Evolutionary conservation across 2,329 filamentous ascomycete species (phyloP), one percentile per base, ranked within the genome.

Genomic region (Paecilomyces formosus): DNA sequence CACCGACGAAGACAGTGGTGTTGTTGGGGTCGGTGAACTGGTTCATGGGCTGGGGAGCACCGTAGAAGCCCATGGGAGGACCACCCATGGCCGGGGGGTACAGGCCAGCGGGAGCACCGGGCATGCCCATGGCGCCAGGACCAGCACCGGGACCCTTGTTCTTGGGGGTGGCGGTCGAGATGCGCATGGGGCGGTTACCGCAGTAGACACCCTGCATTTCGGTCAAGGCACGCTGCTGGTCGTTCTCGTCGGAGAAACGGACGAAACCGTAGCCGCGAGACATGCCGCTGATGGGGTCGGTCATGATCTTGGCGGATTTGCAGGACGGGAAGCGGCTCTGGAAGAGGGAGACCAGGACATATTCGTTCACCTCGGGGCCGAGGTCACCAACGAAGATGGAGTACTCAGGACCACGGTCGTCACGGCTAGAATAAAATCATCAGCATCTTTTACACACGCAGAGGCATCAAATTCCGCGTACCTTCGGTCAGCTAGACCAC

Each of bases 261-360:
- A 99, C 94, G 70, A 99, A 99, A 53, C 94, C 94, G 71, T 99
- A 99, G 58, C 94, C 94, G 63, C 94, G 92, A 63, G 92, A 97
- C 85, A 97, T 93, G 68, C 94, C 94, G 63, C 89, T 96, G 78
- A 97, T 94, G 61, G 94, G 93, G 71, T 99, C 94, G 61, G 93
- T 96, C 94, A 99, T 99, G 78, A 99, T 99, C 84, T 99, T 99
- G 71, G 94, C 94, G 39, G 92, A 96, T 82, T 97, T 97, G 89
- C 93, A 97, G 8, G 92, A 96, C 0, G 89, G 89, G 82, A 96
- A 99, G 62, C 93, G 91, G 71, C 87, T 88, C 79, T 97, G 93
- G 85, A 99, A 99, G 55, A 99, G 87, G 26, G 92, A 96, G 57
- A 97, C 93, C 60, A 99, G 82, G 59, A 97, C 93, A 71, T 96